phyloP scores from a whole-genome alignment of 2,329 filamentous ascomycete genomes.

The Diaporthe sp. region DNA sequence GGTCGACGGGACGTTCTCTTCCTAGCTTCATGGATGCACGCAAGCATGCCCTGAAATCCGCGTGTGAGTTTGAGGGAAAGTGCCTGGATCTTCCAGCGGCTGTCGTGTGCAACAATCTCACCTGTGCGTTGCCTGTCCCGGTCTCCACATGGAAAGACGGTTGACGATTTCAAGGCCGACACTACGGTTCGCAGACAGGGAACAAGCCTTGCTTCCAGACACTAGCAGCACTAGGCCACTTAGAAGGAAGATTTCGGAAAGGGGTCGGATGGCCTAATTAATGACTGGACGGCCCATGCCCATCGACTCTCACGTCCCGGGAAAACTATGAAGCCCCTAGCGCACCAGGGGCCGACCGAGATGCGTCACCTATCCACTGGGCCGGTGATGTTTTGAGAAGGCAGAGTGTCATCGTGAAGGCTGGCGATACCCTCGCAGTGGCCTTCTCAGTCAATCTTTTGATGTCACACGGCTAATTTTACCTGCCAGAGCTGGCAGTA shows the following conservation, averaged over 20 bases:
- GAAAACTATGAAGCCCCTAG: conserved; percentile 30
- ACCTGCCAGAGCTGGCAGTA: not conserved
- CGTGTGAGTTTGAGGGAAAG: not conserved
- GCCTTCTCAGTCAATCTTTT: not conserved
- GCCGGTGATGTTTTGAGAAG: not conserved
- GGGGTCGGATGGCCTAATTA: conserved; percentile 29
- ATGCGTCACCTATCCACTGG: conserved; percentile 27
- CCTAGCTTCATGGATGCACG: conserved; percentile 5
- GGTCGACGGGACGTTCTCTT: not conserved
- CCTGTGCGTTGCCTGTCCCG: conserved; percentile 22
- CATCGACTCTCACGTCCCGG: conserved; percentile 24
- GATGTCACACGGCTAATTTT: not conserved
- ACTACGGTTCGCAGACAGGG: conserved; percentile 27
- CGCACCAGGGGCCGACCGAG: conserved; percentile 6
- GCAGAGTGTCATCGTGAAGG: conserved; percentile 12
- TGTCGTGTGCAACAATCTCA: conserved; percentile 18
- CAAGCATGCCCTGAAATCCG: conserved; percentile 20
- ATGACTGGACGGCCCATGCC: not conserved
- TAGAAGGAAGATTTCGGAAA: conserved; percentile 21
- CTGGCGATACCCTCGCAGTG: not conserved
- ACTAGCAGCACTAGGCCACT: conserved; percentile 25
- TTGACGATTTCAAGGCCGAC: conserved; percentile 3
- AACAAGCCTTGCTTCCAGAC: conserved; percentile 34
- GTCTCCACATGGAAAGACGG: conserved; percentile 6
- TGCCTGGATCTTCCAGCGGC: conserved; percentile 24